A percentile compares a stretch with the other conserved stretches of the same genome.
phyloP scores from a whole-genome alignment of 2,329 filamentous ascomycete genomes.

The Diatrype stigma region DNA sequence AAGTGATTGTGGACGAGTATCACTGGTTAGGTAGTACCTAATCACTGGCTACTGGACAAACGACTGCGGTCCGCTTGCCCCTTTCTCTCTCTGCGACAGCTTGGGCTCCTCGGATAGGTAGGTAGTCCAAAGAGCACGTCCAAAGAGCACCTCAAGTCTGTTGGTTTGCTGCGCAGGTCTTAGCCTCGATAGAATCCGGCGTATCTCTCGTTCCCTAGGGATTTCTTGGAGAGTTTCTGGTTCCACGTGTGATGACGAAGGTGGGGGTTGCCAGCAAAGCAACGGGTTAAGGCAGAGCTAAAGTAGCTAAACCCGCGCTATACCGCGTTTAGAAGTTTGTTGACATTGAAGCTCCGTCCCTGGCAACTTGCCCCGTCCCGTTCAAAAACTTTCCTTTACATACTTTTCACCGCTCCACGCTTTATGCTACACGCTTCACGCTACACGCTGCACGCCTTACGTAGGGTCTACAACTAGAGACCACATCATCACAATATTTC shows the following conservation, averaged over 20 bases:
- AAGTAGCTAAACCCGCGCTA: not conserved
- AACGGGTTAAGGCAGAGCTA: not conserved
- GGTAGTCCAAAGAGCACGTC: too few species aligned
- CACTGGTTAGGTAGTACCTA: not conserved
- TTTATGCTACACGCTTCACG: too few species aligned
- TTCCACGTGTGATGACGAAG: not conserved
- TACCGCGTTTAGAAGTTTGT: constrained; percentile 9
- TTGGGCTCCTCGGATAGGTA: too few species aligned
- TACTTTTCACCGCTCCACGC: not conserved
- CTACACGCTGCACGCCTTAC: too few species aligned
- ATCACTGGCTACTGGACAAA: not conserved
- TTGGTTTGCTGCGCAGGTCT: too few species aligned
- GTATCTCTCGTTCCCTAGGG: too few species aligned
- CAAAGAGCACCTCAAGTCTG: too few species aligned
- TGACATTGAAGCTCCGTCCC: constrained; percentile 4
- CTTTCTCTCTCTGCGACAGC: too few species aligned
- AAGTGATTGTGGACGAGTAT: not conserved
- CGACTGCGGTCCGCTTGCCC: too few species aligned
- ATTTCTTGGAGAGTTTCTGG: too few species aligned
- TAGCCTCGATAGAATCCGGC: too few species aligned
- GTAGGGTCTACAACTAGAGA: not conserved
- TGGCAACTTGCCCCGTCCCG: not conserved
- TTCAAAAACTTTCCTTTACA: not conserved
- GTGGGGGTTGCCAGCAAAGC: not conserved
- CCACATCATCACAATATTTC: not conserved